phyloP scores from a whole-genome alignment of 768 basidiomycete species.

The Phlegmacium glaucopus region DNA sequence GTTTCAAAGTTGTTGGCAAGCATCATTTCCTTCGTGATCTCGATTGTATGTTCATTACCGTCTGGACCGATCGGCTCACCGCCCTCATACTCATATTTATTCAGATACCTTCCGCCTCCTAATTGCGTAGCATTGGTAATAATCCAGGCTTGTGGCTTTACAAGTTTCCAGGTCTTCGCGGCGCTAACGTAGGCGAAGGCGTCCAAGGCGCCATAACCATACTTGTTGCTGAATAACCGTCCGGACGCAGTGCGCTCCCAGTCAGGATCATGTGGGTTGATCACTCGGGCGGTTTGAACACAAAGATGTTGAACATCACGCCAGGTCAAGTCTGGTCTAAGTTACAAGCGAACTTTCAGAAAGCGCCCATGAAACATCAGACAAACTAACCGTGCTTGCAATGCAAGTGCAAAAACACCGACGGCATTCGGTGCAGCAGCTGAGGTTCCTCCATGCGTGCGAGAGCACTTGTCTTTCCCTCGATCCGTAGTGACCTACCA shows the following conservation, averaged over 20 bases:
- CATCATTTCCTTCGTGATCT: conserved; percentile 64
- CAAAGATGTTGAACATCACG: conserved; percentile 91
- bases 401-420: conserved; percentile 86
- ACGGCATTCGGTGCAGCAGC: conserved; percentile 96
- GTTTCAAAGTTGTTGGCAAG: conserved; percentile 73
- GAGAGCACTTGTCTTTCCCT: conserved; percentile 76
- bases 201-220: conserved; percentile 88
- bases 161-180: conserved; percentile 76
- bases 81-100: conserved; percentile 50
- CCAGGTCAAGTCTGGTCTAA: conserved; percentile 94
- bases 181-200: conserved; percentile 76
- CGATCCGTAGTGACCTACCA: conserved; percentile 88
- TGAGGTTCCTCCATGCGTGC: conserved; percentile 89
- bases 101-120: conserved; percentile 52
- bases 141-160: conserved; percentile 94
- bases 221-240: conserved; percentile 76
- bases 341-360: not conserved
- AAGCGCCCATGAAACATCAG: not conserved
- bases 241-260: conserved; percentile 83
- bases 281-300: conserved; percentile 65
- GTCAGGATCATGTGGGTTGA: conserved; percentile 89
- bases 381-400: conserved; percentile 68
- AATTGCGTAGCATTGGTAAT: conserved; percentile 69
- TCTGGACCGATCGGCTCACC: conserved; percentile 61
- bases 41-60: conserved; percentile 60